phyloP scores from a whole-genome alignment of 331 rosid species.

The Telfairia occidentalis region DNA sequence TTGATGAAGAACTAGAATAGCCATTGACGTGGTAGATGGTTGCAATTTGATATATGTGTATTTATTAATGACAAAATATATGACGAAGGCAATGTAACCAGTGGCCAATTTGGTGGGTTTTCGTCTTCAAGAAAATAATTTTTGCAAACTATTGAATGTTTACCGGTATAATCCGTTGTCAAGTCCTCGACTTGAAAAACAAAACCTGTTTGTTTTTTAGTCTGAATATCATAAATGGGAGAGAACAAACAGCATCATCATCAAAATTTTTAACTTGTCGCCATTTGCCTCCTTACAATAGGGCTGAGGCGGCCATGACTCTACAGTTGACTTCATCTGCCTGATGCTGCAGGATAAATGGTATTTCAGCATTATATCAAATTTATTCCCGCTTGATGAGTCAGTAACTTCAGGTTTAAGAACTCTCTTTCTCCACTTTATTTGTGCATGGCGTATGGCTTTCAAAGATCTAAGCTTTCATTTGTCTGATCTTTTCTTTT shows the following conservation, averaged over 20 bases:
- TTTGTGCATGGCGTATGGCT: no score
- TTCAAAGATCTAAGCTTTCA: no score
- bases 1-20: background rate
- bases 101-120: background rate
- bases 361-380: background rate
- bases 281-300: background rate
- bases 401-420: no score
- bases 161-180: background rate
- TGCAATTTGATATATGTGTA: background rate
- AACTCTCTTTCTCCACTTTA: no score
- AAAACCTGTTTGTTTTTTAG: background rate
- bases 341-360: background rate
- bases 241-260: background rate
- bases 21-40: background rate
- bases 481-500: no score
- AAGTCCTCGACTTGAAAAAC: background rate
- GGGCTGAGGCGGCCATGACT: background rate
- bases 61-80: background rate
- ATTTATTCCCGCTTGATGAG: background rate
- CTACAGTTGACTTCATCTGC: background rate
- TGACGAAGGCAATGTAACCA: background rate
- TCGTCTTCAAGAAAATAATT: background rate
- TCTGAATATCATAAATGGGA: background rate
- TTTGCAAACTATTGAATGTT: background rate
- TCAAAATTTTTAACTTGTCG: background rate